Percentiles rank a stretch among this genome's conserved stretches.
Conservation (phyloP, 2,329 filamentous ascomycete genomes). For the Elsinoe arachidis region DNA sequence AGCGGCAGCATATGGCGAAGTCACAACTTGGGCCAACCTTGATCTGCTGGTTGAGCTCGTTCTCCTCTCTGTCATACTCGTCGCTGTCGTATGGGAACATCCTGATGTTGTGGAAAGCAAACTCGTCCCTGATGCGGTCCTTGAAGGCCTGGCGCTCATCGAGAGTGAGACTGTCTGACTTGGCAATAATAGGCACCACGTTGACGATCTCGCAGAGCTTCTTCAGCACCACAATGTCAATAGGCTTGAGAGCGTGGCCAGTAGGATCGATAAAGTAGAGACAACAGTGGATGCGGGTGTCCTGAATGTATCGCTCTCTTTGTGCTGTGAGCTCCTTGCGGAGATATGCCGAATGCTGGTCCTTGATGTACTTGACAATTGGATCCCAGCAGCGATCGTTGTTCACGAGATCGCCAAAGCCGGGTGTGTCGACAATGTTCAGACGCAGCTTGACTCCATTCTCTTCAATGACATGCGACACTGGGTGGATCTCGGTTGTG, state of each 20-base stretch:
- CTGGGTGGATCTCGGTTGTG: slow-evolving; percentile 96
- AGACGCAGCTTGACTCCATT: slow-evolving; percentile 94
- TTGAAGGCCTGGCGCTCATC: slow-evolving; percentile 97
- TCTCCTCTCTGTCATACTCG: slow-evolving; percentile 95
- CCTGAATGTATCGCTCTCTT: slow-evolving; percentile 97
- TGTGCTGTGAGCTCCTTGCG: slow-evolving; percentile 99
- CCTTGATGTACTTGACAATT: slow-evolving; percentile 99
- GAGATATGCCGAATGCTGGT: slow-evolving; percentile 98
- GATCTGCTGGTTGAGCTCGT: slow-evolving; percentile 85
- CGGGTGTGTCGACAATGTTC: slow-evolving; percentile 98
- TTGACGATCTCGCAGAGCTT: slow-evolving; percentile 99
- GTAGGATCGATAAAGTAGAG: slow-evolving; percentile 99
- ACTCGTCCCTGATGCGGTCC: slow-evolving; percentile 98
- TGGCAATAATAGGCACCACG: slow-evolving; percentile 96
- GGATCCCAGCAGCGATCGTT: slow-evolving; percentile 99
- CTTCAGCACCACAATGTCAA: slow-evolving; percentile 98
- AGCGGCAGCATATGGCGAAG: background rate
- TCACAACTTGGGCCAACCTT: slow-evolving; percentile 56
- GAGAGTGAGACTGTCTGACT: slow-evolving; percentile 89
- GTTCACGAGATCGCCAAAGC: slow-evolving; percentile 97
- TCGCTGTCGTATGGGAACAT: slow-evolving; percentile 99
- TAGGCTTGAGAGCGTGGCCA: slow-evolving; percentile 95
- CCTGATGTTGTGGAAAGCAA: slow-evolving; percentile 98
- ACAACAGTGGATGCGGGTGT: slow-evolving; percentile 98
- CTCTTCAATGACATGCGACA: slow-evolving; percentile 98